Evolutionary conservation across 306 rosid genomes (phyloP).

Genomic region (Trichosanthes truncata): DNA sequence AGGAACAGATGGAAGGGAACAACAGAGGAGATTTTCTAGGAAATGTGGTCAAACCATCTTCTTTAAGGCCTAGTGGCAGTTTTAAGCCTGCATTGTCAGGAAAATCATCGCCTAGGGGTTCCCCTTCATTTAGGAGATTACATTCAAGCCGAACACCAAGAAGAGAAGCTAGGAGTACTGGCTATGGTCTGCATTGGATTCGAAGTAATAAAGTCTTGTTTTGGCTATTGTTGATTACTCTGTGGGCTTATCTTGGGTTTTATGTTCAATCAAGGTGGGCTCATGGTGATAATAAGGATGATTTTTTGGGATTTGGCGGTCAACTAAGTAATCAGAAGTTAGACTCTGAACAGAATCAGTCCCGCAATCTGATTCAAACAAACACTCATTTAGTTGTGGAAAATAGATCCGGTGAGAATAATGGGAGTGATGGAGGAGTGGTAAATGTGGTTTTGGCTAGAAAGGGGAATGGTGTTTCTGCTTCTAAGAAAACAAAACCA

Average conservation of each 20-base stretch:
- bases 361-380: constrained; percentile 24
- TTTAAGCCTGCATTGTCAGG: constrained; percentile 56
- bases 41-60: constrained; percentile 24
- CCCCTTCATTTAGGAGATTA: constrained; percentile 53
- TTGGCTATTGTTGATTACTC: constrained; percentile 73
- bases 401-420: constrained; percentile 24
- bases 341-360: constrained; percentile 29
- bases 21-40: constrained; percentile 34
- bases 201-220: constrained; percentile 48
- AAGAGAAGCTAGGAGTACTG: constrained; percentile 47
- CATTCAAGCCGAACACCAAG: constrained; percentile 47
- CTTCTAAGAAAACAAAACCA: constrained; percentile 23
- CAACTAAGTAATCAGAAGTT: constrained; percentile 23
- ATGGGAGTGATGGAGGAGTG: constrained; percentile 21
- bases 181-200: constrained; percentile 36
- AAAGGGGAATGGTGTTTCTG: constrained; percentile 29
- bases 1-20: constrained; percentile 52
- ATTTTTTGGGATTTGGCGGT: constrained; percentile 48
- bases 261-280: constrained; percentile 85
- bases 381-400: constrained; percentile 21
- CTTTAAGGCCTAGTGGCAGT: constrained; percentile 41
- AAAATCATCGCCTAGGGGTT: constrained; percentile 43
- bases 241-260: constrained; percentile 88
- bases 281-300: constrained; percentile 43
- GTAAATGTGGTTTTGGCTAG: constrained; percentile 37